Evolutionary conservation across 2,329 filamentous ascomycete genomes (phyloP).

Genomic region (Camillea tinctor): DNA sequence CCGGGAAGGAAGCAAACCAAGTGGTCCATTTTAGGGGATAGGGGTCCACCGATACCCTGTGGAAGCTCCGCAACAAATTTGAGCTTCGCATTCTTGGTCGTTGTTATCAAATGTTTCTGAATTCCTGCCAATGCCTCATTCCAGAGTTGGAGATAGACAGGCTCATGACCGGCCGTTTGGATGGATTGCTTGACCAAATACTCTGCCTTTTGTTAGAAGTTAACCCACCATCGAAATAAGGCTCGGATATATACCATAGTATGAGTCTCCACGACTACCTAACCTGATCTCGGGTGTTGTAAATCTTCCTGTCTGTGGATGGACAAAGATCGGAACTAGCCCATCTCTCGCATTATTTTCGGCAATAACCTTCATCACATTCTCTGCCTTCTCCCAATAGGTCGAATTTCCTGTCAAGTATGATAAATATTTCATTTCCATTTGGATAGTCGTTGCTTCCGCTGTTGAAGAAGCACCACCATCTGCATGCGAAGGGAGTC

Average conservation of each 20-base stretch:
- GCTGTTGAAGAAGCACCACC: constrained; percentile 86
- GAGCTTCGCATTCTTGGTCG: constrained; percentile 72
- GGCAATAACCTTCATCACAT: constrained; percentile 84
- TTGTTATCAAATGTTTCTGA: constrained; percentile 85
- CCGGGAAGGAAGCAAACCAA: constrained; percentile 94
- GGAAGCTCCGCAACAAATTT: constrained; percentile 85
- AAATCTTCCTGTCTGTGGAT: constrained; percentile 74
- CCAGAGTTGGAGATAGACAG: constrained; percentile 88
- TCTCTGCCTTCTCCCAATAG: constrained; percentile 88
- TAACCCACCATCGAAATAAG: not conserved
- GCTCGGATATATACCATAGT: constrained; percentile 58
- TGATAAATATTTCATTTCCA: constrained; percentile 96
- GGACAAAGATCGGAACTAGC: constrained; percentile 85
- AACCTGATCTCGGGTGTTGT: constrained; percentile 80
- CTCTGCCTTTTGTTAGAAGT: constrained; percentile 38
- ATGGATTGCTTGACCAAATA: constrained; percentile 97
- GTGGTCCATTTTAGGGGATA: constrained; percentile 93
- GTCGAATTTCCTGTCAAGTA: constrained; percentile 86
- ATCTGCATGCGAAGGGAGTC: constrained; percentile 78
- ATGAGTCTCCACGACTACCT: constrained; percentile 89
- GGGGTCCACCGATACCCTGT: constrained; percentile 60
- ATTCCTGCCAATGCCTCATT: constrained; percentile 77
- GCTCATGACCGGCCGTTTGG: constrained; percentile 81
- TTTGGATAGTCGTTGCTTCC: constrained; percentile 83
- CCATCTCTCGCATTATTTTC: constrained; percentile 74